phyloP scores from a whole-genome alignment of 495 filamentous ascomycete genomes.

The Schizothecium vesticola region DNA sequence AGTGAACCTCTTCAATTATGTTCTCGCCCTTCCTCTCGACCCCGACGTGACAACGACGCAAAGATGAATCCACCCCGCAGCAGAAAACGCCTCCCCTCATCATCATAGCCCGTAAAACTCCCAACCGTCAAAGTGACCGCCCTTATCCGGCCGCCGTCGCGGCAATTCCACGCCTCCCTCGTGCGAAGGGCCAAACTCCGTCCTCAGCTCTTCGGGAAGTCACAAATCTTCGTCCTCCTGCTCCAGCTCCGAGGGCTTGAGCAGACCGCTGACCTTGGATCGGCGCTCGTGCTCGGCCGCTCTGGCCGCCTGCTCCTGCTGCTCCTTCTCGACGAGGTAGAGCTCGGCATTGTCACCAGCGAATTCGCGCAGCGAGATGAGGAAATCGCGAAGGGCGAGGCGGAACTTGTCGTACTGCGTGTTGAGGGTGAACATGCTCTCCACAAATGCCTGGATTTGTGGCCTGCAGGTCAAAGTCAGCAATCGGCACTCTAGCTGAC shows the following conservation, averaged over 20 bases:
- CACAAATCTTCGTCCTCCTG: constrained; percentile 93
- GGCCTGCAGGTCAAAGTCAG: constrained; percentile 50
- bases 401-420: constrained; percentile 84
- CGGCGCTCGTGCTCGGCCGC: constrained; percentile 77
- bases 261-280: constrained; percentile 84
- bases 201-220: constrained; percentile 64
- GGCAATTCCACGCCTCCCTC: constrained; percentile 11
- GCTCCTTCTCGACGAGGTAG: constrained; percentile 91
- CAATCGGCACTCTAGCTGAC: neutral
- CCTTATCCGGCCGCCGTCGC: constrained; percentile 10
- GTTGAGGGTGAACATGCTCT: constrained; percentile 77
- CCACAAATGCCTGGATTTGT: constrained; percentile 85
- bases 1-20: neutral
- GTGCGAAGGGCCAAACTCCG: constrained; percentile 46
- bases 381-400: constrained; percentile 88
- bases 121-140: constrained; percentile 46
- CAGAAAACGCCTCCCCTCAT: constrained; percentile 9
- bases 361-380: constrained; percentile 96
- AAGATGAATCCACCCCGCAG: neutral
- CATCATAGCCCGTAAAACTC: constrained; percentile 47
- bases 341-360: constrained; percentile 87
- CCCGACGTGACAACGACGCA: neutral
- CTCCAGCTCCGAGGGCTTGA: constrained; percentile 92
- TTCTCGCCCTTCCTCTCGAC: neutral
- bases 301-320: constrained; percentile 69